Evolutionary conservation across 2,329 filamentous ascomycete species (phyloP), one percentile per base, ranked within the genome.

Genomic region (Colletotrichum tanaceti): DNA sequence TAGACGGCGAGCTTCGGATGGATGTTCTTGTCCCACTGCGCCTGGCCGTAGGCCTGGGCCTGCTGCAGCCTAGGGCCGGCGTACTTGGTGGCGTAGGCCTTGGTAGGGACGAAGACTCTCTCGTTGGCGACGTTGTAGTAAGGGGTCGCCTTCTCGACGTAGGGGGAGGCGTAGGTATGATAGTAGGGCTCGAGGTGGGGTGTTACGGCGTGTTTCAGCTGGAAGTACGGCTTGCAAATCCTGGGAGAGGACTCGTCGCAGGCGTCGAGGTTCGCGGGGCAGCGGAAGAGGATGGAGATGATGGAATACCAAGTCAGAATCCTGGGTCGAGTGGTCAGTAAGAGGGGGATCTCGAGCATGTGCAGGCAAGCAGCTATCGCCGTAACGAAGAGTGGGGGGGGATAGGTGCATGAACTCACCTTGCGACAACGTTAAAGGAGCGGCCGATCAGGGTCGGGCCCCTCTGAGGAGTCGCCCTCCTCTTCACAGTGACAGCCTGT

Each of bases 151-250:
- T 88, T 82, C 44, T 94, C 87, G 70, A 97, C 88, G 76, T 98
- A 96, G 3, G 93, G 93, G 6, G 91, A 91, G 28, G 93, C 91
- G 75, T 98, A 97, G 66, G 87, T 79, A 73, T 95, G 83, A 79
- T 98, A 98, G 80, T 97, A 97, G 3, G 94, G 95, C 73, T 90
- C 85, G 39, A 97, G 75, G 78, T 95, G 91, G 4, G 96, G 96
- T 32, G 88, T 81, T 68, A 94, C 82, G 65, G 81, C 75, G 22
- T 85, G 80, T 85, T 90, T 82, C 83, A 89, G 73, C 81, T 89
- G 80, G 82, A 91, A 86, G 85, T 98, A 98, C 11, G 92, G 90
- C 75, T 90, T 90, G 86, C 96, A 99, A 70, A 98, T 87, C 71
- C 83, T 86, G 0, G 94, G 92, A 1, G 93, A 92, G 38, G 85